Conservation (phyloP, 2,329 filamentous ascomycete species). For the Claviceps monticola region DNA sequence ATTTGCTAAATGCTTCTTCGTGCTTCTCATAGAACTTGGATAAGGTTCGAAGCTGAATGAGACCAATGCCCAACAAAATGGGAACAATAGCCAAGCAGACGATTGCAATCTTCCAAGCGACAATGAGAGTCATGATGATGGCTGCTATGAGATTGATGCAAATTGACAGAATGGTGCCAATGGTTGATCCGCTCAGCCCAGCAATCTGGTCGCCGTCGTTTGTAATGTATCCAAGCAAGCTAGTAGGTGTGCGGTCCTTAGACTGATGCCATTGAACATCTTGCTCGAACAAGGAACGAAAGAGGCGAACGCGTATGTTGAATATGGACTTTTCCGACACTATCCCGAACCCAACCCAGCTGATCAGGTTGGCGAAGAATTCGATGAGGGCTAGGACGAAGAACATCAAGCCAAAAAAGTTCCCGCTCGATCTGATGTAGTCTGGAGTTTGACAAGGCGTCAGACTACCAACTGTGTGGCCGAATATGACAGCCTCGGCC, state of each 20-base stretch:
- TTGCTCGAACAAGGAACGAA: slow-evolving; percentile 52
- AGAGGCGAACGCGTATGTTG: slow-evolving; percentile 46
- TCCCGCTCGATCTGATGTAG: slow-evolving; percentile 21
- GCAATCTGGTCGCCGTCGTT: slow-evolving; percentile 53
- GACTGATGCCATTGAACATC: slow-evolving; percentile 60
- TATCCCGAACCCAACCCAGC: slow-evolving; percentile 32
- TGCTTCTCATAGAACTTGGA: slow-evolving; percentile 49
- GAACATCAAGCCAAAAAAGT: slow-evolving; percentile 43
- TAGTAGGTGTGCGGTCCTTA: slow-evolving; percentile 43
- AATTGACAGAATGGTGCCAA: slow-evolving; percentile 56
- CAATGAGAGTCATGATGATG: slow-evolving; percentile 53
- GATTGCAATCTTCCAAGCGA: slow-evolving; percentile 64
- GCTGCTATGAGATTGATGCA: slow-evolving; percentile 53
- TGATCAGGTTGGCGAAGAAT: slow-evolving; percentile 36
- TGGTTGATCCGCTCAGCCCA: slow-evolving; percentile 55
- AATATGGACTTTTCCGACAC: slow-evolving; percentile 50
- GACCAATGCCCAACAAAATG: slow-evolving; percentile 51
- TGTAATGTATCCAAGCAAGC: slow-evolving; percentile 54
- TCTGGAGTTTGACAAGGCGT: slow-evolving; percentile 32
- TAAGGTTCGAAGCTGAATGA: slow-evolving; percentile 53
- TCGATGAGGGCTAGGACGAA: slow-evolving; percentile 34
- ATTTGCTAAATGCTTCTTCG: slow-evolving; percentile 48
- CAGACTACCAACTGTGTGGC: slow-evolving; percentile 25
- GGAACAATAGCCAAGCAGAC: slow-evolving; percentile 58
- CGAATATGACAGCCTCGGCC: slow-evolving; percentile 38